Conservation (phyloP, 2,329 filamentous ascomycete genomes). For the Trichoderma afroharzianum region DNA sequence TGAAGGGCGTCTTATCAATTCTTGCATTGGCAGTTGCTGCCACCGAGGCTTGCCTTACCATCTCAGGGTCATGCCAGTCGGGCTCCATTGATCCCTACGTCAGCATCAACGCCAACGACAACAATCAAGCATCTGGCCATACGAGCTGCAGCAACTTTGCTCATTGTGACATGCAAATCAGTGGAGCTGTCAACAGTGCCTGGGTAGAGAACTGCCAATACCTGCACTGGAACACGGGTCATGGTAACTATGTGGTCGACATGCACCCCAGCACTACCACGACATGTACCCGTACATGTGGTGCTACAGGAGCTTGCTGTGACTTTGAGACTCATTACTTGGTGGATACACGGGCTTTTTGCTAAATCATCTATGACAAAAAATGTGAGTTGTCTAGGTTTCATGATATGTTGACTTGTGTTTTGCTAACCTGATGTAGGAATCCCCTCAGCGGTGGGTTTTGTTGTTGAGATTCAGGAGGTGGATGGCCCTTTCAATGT, state of each 20-base stretch:
- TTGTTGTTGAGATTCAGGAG: background rate
- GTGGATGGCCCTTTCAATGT: background rate
- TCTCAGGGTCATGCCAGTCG: background rate
- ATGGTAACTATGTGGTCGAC: background rate
- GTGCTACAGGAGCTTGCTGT: background rate
- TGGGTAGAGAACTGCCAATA: background rate
- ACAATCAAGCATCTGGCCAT: background rate
- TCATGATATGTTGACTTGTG: background rate
- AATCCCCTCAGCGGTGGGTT: background rate
- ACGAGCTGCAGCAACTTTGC: background rate
- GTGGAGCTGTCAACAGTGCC: background rate
- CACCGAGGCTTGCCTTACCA: background rate
- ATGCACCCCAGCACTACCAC: background rate
- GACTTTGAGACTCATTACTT: background rate
- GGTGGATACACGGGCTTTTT: background rate
- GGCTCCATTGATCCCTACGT: background rate
- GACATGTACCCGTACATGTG: background rate
- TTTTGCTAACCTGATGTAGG: background rate
- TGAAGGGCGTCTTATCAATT: background rate
- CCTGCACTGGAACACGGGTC: background rate
- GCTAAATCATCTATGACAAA: background rate
- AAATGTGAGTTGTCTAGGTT: background rate
- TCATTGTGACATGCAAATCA: background rate
- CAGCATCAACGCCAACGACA: background rate
- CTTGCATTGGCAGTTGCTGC: background rate